phyloP scores from a whole-genome alignment of 257 asterid species.

The Solanum dulcamara region DNA sequence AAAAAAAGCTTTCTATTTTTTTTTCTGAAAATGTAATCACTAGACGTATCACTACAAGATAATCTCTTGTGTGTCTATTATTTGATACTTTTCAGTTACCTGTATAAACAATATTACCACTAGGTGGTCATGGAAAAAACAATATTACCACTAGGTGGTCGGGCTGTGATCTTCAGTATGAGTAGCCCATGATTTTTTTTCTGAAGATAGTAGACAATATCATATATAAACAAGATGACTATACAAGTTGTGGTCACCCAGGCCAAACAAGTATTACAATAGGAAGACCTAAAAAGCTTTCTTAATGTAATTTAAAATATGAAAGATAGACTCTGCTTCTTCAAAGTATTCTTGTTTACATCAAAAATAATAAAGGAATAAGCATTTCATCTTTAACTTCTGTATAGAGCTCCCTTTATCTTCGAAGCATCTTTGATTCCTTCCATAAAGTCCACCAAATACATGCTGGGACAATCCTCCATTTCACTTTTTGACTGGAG shows the following conservation, averaged over 20 bases:
- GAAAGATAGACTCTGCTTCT: not conserved
- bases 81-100: not conserved
- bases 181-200: not conserved
- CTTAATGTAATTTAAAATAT: not conserved
- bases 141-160: not conserved
- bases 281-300: not conserved
- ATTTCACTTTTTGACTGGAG: not conserved
- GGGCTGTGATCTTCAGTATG: not conserved
- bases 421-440: not conserved
- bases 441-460: not conserved
- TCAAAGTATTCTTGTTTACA: not conserved
- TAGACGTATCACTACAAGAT: not conserved
- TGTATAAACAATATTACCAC: not conserved
- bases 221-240: not conserved
- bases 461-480: not conserved
- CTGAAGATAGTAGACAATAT: not conserved
- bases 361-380: not conserved
- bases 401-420: not conserved
- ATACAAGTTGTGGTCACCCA: not conserved
- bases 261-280: not conserved
- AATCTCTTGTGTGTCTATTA: not conserved
- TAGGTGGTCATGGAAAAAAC: not conserved
- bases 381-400: not conserved
- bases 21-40: not conserved
- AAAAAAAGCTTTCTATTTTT: not conserved